A percentile compares a stretch with the other conserved stretches of the same genome.
Evolutionary conservation across 306 rosid species (phyloP).

Genomic region (Chamaecrista fasciculata): DNA sequence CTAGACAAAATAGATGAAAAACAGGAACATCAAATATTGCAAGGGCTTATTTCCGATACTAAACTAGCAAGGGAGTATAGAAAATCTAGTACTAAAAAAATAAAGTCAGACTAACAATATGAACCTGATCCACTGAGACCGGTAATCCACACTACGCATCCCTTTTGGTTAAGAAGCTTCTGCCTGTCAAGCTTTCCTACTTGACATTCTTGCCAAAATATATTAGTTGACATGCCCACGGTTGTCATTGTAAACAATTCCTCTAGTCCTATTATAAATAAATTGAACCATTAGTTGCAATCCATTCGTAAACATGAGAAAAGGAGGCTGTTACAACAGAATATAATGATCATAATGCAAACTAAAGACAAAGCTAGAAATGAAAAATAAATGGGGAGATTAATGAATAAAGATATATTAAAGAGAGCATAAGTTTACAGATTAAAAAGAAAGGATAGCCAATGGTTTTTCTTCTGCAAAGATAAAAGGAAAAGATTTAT

Average conservation of each 20-base stretch:
- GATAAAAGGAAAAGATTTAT: neutral
- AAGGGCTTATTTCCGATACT: conserved; percentile 7
- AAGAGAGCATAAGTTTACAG: no score
- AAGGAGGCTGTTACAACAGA: conserved; percentile 7
- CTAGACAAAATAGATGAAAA: conserved; percentile 15
- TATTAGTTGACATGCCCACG: conserved; percentile 63
- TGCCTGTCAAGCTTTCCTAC: conserved; percentile 71
- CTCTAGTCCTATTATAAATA: conserved; percentile 24
- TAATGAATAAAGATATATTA: neutral
- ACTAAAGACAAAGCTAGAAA: neutral
- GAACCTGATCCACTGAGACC: conserved; percentile 94
- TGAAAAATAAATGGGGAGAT: neutral
- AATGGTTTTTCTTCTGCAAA: neutral
- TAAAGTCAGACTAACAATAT: conserved; percentile 12
- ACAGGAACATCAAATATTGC: conserved; percentile 17
- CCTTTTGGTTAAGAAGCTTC: conserved; percentile 84
- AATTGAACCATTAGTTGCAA: conserved; percentile 32
- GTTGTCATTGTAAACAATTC: conserved; percentile 54
- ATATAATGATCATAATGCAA: neutral
- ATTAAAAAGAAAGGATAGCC: neutral
- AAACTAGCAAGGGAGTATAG: neutral
- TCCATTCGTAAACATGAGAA: conserved; percentile 23
- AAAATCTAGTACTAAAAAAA: neutral
- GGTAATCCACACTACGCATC: conserved; percentile 88
- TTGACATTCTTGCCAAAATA: conserved; percentile 81